phyloP scores from a whole-genome alignment of 1,284 basidiomycete species.

The Cystobasidium sp. region DNA sequence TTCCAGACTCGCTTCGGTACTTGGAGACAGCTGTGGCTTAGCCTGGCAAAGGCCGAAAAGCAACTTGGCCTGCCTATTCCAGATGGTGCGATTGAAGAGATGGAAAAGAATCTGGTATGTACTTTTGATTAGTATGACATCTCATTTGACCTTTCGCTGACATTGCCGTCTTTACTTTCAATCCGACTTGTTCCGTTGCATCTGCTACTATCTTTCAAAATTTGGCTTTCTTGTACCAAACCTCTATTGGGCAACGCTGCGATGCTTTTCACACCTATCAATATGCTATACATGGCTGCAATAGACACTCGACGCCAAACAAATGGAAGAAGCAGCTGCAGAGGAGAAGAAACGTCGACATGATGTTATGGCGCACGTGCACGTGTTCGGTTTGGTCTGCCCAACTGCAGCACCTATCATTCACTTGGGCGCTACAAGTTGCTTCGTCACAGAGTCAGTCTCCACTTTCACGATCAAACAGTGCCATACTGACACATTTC shows the following conservation, averaged over 20 bases:
- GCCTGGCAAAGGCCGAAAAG: conserved; percentile 94
- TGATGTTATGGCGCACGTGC: conserved; percentile 99
- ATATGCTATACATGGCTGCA: neutral
- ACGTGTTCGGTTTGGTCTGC: conserved; percentile 91
- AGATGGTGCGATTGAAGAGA: conserved; percentile 89
- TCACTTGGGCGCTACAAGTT: conserved; percentile 95
- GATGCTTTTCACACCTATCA: neutral
- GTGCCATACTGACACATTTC: neutral
- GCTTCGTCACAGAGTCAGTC: conserved; percentile 91
- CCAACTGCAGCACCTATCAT: conserved; percentile 97
- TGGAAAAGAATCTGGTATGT: conserved; percentile 84
- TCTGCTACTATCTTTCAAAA: too few relatives aligned
- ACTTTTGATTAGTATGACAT: neutral
- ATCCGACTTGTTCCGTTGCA: neutral
- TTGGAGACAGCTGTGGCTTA: conserved; percentile 97
- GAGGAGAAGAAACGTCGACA: conserved; percentile 98
- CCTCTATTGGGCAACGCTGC: neutral
- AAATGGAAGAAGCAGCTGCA: conserved; percentile 87
- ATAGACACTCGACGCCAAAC: conserved; percentile 81
- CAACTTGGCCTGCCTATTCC: conserved; percentile 89
- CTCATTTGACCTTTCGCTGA: neutral
- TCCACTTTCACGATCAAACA: neutral
- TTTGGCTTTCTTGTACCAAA: neutral
- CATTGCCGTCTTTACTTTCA: neutral
- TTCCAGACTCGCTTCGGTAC: conserved; percentile 88